A percentile compares a stretch with the other conserved stretches of the same genome.
phyloP scores from a whole-genome alignment of 2,329 filamentous ascomycete genomes.

The Shiraia sp. region DNA sequence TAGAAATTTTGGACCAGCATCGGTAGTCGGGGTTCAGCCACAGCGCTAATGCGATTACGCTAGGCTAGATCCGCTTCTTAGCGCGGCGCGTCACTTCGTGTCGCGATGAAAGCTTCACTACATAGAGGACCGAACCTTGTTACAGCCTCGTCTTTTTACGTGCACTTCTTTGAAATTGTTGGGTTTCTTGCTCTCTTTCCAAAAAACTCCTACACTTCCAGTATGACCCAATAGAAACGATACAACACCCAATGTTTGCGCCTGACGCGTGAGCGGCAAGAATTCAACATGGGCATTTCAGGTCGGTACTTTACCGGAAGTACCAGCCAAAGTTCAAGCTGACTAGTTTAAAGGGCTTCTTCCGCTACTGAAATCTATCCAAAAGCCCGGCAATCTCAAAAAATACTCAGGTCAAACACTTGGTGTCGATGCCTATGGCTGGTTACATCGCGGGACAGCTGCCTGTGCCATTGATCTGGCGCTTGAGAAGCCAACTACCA shows the following conservation, averaged over 20 bases:
- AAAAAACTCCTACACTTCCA: not conserved
- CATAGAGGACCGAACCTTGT: constrained; percentile 13
- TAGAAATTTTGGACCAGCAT: constrained; percentile 32
- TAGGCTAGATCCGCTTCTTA: constrained; percentile 12
- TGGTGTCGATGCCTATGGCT: constrained; percentile 96
- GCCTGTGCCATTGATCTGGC: constrained; percentile 90
- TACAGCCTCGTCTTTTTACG: constrained; percentile 5
- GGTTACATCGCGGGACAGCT: constrained; percentile 92
- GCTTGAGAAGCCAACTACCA: constrained; percentile 82
- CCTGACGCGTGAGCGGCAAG: constrained; percentile 32
- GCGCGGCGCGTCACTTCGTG: constrained; percentile 26
- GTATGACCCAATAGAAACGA: constrained; percentile 25
- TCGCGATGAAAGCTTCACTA: constrained; percentile 23
- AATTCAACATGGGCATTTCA: constrained; percentile 45
- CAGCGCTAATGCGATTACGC: constrained; percentile 15
- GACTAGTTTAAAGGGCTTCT: constrained; percentile 69
- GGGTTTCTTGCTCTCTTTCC: not conserved
- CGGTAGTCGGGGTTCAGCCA: constrained; percentile 14
- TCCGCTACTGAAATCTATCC: constrained; percentile 92
- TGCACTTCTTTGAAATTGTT: not conserved
- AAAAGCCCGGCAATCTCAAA: constrained; percentile 83
- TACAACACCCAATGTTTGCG: constrained; percentile 23
- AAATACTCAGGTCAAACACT: constrained; percentile 86
- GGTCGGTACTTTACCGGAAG: constrained; percentile 35
- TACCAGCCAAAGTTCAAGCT: constrained; percentile 13